These are phyloP conservation scores for Panicum hallii DNA, from an alignment of 202 grass and related monocot genomes.

Conservation along the genomic window DNA sequence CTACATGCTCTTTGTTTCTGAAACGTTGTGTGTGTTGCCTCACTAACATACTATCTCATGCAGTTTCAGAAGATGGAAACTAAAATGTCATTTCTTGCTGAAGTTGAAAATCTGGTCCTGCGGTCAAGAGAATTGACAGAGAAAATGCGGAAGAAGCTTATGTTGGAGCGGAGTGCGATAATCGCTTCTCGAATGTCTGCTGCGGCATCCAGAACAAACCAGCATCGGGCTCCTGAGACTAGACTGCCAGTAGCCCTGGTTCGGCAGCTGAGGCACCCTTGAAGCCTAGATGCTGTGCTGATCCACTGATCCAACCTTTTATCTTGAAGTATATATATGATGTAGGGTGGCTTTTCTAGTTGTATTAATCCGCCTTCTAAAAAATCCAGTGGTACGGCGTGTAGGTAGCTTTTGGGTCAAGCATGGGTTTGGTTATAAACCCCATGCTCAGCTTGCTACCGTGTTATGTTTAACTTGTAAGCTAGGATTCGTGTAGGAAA, in stretches of 20 bases:
- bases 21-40: neutral
- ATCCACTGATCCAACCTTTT: slow-evolving; percentile 7
- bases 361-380: slow-evolving; percentile 18
- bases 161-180: slow-evolving; percentile 59
- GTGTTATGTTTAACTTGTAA: neutral
- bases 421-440: neutral
- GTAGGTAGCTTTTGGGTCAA: neutral
- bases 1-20: neutral
- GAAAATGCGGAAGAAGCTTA: slow-evolving; percentile 55
- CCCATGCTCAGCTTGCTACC: neutral
- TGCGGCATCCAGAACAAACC: slow-evolving; percentile 18
- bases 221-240: neutral
- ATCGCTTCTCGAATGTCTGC: slow-evolving; percentile 51
- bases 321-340: slow-evolving; percentile 20
- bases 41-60: slow-evolving; percentile 16
- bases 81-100: slow-evolving; percentile 63
- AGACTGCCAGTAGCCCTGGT: slow-evolving; percentile 25
- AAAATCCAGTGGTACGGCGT: neutral
- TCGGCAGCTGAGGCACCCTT: slow-evolving; percentile 18
- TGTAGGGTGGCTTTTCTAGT: slow-evolving; percentile 21
- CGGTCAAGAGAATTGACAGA: slow-evolving; percentile 45
- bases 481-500: neutral
- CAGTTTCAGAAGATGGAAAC: slow-evolving; percentile 73
- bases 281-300: neutral
- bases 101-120: slow-evolving; percentile 53